Percentiles rank a stretch among this genome's conserved stretches.
Evolutionary conservation across 2,329 filamentous ascomycete species (phyloP).

Genomic region (Knufia petricola): DNA sequence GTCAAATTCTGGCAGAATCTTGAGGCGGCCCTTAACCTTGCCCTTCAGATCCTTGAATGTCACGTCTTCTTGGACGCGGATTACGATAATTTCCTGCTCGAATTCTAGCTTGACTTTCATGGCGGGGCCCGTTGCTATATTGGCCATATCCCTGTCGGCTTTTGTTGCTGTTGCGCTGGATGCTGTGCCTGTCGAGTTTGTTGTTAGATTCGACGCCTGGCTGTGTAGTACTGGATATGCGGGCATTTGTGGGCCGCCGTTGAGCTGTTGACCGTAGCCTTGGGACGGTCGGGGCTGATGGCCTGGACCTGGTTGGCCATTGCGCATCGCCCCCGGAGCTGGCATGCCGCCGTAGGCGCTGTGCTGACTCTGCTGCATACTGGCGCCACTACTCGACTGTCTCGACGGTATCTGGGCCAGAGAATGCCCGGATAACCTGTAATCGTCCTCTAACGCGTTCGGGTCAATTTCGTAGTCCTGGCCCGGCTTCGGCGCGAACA

Average conservation of each 20-base stretch:
- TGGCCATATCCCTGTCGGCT: constrained; percentile 15
- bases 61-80: constrained; percentile 76
- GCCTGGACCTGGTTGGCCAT: constrained; percentile 23
- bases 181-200: constrained; percentile 31
- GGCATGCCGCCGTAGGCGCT: constrained; percentile 46
- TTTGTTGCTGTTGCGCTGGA: constrained; percentile 14
- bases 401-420: constrained; percentile 53
- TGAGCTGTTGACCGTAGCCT: constrained; percentile 26
- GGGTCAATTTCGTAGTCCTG: constrained; percentile 82
- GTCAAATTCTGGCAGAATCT: constrained; percentile 53
- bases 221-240: constrained; percentile 30
- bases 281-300: constrained; percentile 26
- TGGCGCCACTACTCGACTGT: constrained; percentile 49
- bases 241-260: not conserved
- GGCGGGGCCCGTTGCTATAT: constrained; percentile 36
- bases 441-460: constrained; percentile 55
- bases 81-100: constrained; percentile 82
- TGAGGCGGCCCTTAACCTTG: constrained; percentile 75
- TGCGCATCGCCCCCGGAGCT: constrained; percentile 28
- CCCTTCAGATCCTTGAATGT: constrained; percentile 67
- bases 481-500: constrained; percentile 81
- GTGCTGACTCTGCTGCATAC: constrained; percentile 46
- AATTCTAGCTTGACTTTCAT: constrained; percentile 96
- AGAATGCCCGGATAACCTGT: constrained; percentile 62
- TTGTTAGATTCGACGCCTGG: constrained; percentile 46